Percentiles rank a stretch among this genome's conserved stretches.
Evolutionary conservation across 106 monocot species (phyloP).

Genomic region (Dactylorhiza incarnata): DNA sequence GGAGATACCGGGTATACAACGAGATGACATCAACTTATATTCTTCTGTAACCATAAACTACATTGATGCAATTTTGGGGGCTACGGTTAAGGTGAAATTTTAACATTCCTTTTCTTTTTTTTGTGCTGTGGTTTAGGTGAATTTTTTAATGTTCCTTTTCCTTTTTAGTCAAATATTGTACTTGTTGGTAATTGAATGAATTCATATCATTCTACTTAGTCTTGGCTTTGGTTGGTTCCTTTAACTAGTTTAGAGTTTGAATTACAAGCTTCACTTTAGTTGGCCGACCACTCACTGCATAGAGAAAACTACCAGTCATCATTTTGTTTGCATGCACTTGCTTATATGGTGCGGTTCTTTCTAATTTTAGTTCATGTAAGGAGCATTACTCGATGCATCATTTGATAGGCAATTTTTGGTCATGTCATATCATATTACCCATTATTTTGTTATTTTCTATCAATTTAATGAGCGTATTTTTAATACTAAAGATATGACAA

Average conservation of each 20-base stretch:
- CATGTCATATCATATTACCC: too few relatives aligned
- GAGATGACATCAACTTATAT: conserved; percentile 81
- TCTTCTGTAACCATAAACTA: conserved; percentile 81
- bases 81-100: conserved; percentile 62
- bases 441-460: too few relatives aligned
- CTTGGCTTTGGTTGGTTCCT: neutral
- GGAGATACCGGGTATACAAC: conserved; percentile 82
- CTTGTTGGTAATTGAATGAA: neutral
- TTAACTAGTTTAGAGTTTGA: neutral
- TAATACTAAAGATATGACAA: too few relatives aligned
- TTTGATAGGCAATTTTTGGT: too few relatives aligned
- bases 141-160: neutral
- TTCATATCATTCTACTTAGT: neutral
- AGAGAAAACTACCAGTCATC: too few relatives aligned
- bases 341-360: too few relatives aligned
- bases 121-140: too few relatives aligned
- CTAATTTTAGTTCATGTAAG: too few relatives aligned
- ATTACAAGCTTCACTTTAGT: too few relatives aligned
- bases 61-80: conserved; percentile 86
- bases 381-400: too few relatives aligned
- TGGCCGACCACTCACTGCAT: too few relatives aligned
- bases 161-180: neutral
- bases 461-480: too few relatives aligned
- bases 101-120: conserved; percentile 3
- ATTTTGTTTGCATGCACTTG: neutral